A percentile compares a stretch with the other conserved stretches of the same genome.
phyloP scores from a whole-genome alignment of 2,329 filamentous ascomycete genomes.

The Monosporascus sp. region DNA sequence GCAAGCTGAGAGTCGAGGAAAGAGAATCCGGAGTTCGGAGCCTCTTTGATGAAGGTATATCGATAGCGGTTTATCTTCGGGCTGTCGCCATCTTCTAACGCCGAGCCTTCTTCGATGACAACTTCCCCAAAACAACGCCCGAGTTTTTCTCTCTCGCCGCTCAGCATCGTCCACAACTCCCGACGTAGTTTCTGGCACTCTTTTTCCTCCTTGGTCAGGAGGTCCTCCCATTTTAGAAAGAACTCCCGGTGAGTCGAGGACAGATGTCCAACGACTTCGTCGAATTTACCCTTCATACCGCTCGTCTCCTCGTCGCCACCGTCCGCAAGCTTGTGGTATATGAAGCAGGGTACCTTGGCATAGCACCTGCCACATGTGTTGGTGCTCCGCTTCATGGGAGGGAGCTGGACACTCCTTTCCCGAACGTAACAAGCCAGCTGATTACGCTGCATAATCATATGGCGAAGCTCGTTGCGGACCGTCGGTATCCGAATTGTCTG shows the following conservation, averaged over 20 bases:
- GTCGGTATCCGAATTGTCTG: constrained; percentile 81
- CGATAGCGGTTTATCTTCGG: constrained; percentile 87
- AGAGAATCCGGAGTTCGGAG: constrained; percentile 59
- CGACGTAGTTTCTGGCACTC: constrained; percentile 80
- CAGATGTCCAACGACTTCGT: constrained; percentile 74
- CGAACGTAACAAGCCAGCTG: constrained; percentile 80
- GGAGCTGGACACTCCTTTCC: constrained; percentile 72
- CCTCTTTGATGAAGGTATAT: constrained; percentile 77
- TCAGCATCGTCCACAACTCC: constrained; percentile 95
- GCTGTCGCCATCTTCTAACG: constrained; percentile 61
- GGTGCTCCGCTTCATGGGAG: constrained; percentile 78
- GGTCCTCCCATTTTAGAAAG: constrained; percentile 89
- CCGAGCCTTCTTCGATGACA: constrained; percentile 73
- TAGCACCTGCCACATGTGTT: constrained; percentile 84
- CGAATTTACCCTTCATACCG: constrained; percentile 75
- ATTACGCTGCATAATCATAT: constrained; percentile 97
- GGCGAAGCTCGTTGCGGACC: constrained; percentile 79
- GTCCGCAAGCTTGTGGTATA: constrained; percentile 88
- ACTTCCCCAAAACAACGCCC: constrained; percentile 89
- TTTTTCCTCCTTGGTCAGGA: constrained; percentile 91
- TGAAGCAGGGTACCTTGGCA: constrained; percentile 83
- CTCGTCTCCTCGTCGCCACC: constrained; percentile 76
- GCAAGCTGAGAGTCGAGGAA: constrained; percentile 88
- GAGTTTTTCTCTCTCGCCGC: constrained; percentile 77
- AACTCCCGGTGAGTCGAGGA: constrained; percentile 71